Percentiles rank a stretch among this genome's conserved stretches.
These are phyloP conservation scores for Astragalus membranaceus DNA, from an alignment of 306 rosid genomes.

Conservation along the genomic window DNA sequence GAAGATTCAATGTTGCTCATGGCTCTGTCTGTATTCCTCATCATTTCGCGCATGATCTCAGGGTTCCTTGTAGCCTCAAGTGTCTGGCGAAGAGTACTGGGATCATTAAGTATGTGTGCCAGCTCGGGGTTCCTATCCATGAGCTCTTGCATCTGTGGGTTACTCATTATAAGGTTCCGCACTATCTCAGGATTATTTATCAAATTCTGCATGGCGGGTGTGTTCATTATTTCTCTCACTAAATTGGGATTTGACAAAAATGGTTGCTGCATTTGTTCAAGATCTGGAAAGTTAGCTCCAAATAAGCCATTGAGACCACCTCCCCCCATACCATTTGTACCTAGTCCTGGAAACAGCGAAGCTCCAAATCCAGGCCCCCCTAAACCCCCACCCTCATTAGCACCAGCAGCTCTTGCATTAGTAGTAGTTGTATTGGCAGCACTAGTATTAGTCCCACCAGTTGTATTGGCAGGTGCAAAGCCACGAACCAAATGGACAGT, in stretches of 20 bases:
- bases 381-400: slow-evolving; percentile 49
- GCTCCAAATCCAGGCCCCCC: slow-evolving; percentile 58
- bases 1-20: slow-evolving; percentile 91
- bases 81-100: slow-evolving; percentile 73
- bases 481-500: slow-evolving; percentile 83
- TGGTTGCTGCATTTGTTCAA: slow-evolving; percentile 79
- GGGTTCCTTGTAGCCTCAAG: slow-evolving; percentile 90
- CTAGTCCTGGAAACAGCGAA: slow-evolving; percentile 61
- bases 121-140: slow-evolving; percentile 84
- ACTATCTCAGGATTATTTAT: slow-evolving; percentile 65
- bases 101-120: slow-evolving; percentile 82
- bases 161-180: slow-evolving; percentile 70
- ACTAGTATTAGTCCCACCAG: slow-evolving; percentile 40
- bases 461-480: slow-evolving; percentile 43
- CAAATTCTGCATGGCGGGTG: slow-evolving; percentile 67
- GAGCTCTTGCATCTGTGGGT: slow-evolving; percentile 85
- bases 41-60: slow-evolving; percentile 94
- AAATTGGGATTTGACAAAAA: slow-evolving; percentile 56
- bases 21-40: slow-evolving; percentile 89
- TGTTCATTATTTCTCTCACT: slow-evolving; percentile 72
- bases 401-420: slow-evolving; percentile 39
- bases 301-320: slow-evolving; percentile 47
- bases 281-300: slow-evolving; percentile 59
- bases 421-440: slow-evolving; percentile 40
- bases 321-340: slow-evolving; percentile 46